Evolutionary conservation across 2,329 filamentous ascomycete genomes (phyloP).

Genomic region (Aspergillus carbonarius): DNA sequence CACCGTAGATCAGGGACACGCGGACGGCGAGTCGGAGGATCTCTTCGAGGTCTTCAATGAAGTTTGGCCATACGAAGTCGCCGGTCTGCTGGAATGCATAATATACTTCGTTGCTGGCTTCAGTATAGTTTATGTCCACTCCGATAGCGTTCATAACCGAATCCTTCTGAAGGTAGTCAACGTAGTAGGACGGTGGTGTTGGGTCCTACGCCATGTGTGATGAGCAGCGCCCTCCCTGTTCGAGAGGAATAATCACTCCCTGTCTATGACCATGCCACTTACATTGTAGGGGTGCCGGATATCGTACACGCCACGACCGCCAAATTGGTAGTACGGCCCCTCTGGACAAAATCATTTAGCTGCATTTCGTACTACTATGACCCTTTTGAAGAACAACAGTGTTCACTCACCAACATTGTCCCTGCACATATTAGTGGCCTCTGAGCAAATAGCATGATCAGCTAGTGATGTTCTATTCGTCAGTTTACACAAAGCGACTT

Average conservation of each 20-base stretch:
- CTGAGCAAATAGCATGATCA: constrained; percentile 51
- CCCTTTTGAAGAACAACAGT: background rate
- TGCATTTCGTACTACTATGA: background rate
- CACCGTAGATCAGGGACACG: constrained; percentile 70
- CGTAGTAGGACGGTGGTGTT: constrained; percentile 62
- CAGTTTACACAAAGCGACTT: constrained; percentile 65
- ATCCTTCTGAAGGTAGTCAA: constrained; percentile 67
- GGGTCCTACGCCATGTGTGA: constrained; percentile 51
- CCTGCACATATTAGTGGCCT: constrained; percentile 57
- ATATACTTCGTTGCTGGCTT: constrained; percentile 43
- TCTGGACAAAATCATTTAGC: constrained; percentile 32
- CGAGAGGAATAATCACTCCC: background rate
- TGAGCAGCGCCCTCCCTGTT: background rate
- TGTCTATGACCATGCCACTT: constrained; percentile 8
- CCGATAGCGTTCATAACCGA: no score
- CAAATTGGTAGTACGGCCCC: constrained; percentile 55
- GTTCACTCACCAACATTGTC: constrained; percentile 50
- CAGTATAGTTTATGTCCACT: constrained; percentile 61
- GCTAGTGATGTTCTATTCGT: constrained; percentile 60
- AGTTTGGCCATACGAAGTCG: constrained; percentile 64
- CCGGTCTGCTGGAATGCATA: constrained; percentile 54
- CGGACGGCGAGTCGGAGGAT: constrained; percentile 63
- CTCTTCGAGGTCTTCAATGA: constrained; percentile 59
- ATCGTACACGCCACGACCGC: constrained; percentile 60
- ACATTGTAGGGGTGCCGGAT: constrained; percentile 54